Evolutionary conservation across 2,329 filamentous ascomycete genomes (phyloP).

Genomic region (Fusarium sp.): DNA sequence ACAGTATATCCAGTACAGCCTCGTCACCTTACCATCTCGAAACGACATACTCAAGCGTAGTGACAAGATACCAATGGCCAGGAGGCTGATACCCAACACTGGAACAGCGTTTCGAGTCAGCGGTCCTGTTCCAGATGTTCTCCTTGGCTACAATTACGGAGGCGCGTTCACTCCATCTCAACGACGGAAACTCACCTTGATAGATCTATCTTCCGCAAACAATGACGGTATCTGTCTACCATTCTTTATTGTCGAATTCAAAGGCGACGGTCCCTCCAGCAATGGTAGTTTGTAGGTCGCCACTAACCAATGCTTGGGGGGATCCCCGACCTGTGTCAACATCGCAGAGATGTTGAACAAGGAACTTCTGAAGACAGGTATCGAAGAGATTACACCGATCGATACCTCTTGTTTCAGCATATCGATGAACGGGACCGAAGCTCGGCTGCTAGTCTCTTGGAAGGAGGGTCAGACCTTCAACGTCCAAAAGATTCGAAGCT

Average conservation of each 20-base stretch:
- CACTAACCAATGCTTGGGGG: conserved; percentile 52
- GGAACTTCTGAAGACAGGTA: neutral
- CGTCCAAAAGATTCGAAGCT: conserved; percentile 37
- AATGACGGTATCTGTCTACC: neutral
- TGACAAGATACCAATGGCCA: conserved; percentile 3
- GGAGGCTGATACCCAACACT: neutral
- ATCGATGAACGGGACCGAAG: conserved; percentile 50
- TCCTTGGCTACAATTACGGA: conserved; percentile 8
- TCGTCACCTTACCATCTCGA: neutral
- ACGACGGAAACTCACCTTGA: neutral
- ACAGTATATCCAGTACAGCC: neutral
- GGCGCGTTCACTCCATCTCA: neutral
- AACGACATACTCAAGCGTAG: neutral
- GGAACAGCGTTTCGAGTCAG: neutral
- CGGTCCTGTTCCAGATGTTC: conserved; percentile 3
- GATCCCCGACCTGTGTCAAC: conserved; percentile 48
- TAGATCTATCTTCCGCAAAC: neutral
- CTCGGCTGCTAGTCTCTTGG: conserved; percentile 51
- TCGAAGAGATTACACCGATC: conserved; percentile 33
- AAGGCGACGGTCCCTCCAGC: conserved; percentile 20
- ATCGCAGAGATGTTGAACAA: conserved; percentile 27
- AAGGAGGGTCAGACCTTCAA: conserved; percentile 22
- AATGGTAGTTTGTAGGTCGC: conserved; percentile 41
- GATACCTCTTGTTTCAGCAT: conserved; percentile 35
- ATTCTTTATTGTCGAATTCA: conserved; percentile 6